These are phyloP conservation scores for Strobilomyces echinocephalus DNA, from an alignment of 768 basidiomycete genomes.

Conservation along the genomic window DNA sequence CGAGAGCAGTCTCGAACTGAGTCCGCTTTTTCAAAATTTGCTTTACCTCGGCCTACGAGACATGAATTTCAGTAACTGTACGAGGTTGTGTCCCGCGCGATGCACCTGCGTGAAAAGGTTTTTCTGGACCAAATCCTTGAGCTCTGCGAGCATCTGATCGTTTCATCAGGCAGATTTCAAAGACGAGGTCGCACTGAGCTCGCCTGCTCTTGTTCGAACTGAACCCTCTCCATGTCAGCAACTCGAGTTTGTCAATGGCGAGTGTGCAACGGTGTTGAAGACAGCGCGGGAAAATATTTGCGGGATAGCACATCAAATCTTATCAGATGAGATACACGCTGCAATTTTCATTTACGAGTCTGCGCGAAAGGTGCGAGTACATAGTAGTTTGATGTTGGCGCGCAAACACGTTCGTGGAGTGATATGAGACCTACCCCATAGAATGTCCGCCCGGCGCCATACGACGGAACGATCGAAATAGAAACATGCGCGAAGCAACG, in stretches of 20 bases:
- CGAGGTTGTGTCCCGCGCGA: not conserved
- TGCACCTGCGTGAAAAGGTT: slow-evolving; percentile 76
- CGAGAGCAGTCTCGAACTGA: slow-evolving; percentile 74
- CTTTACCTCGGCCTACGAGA: slow-evolving; percentile 65
- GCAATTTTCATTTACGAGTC: not conserved
- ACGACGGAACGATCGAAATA: not conserved
- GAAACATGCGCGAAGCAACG: slow-evolving; percentile 2
- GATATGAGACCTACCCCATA: not conserved
- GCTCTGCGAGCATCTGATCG: slow-evolving; percentile 86
- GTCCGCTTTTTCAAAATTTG: slow-evolving; percentile 84
- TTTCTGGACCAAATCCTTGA: slow-evolving; percentile 86
- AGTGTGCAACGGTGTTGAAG: not conserved
- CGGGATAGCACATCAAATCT: slow-evolving; percentile 12
- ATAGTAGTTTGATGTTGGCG: not conserved
- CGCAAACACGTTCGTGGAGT: not conserved
- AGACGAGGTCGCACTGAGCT: slow-evolving; percentile 5
- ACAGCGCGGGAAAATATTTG: slow-evolving; percentile 6
- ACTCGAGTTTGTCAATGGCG: not conserved
- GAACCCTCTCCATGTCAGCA: slow-evolving; percentile 82
- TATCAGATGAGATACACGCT: slow-evolving; percentile 7
- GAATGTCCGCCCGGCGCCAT: not conserved
- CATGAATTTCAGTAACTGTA: not conserved
- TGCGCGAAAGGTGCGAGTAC: no score
- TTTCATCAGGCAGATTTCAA: slow-evolving; percentile 2
- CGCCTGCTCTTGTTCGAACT: slow-evolving; percentile 90